Conservation (phyloP, 345 rosid species). For the Erodium maritimum region DNA sequence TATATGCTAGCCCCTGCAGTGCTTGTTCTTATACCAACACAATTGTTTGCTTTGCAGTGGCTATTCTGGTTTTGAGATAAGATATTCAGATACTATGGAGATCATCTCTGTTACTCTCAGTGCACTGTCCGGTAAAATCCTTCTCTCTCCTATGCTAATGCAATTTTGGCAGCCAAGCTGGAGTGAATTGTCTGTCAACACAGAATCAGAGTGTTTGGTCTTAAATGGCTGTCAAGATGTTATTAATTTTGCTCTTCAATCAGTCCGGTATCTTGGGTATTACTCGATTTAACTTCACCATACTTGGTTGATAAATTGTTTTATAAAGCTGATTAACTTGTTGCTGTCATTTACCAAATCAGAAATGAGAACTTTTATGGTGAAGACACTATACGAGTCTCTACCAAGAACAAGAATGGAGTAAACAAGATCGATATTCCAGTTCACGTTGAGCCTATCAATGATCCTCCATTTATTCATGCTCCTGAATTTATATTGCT, state of each 20-base stretch:
- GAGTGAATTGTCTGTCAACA: slow-evolving; percentile 29
- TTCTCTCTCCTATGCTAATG: slow-evolving; percentile 52
- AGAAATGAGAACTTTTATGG: slow-evolving; percentile 78
- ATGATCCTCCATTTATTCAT: slow-evolving; percentile 67
- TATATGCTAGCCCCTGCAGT: no score
- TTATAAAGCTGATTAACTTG: no score
- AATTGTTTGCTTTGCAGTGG: slow-evolving; percentile 32
- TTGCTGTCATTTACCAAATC: slow-evolving; percentile 1
- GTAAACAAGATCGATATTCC: slow-evolving; percentile 48
- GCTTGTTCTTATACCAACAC: background rate
- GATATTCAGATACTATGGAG: slow-evolving; percentile 54
- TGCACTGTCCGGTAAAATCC: slow-evolving; percentile 45
- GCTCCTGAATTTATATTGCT: slow-evolving; percentile 45
- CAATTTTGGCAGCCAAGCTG: slow-evolving; percentile 45
- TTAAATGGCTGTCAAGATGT: slow-evolving; percentile 54
- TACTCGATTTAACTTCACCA: no score
- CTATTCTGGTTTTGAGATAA: slow-evolving; percentile 52
- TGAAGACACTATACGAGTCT: slow-evolving; percentile 46
- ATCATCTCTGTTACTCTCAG: slow-evolving; percentile 53
- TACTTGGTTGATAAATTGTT: no score
- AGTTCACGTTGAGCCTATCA: slow-evolving; percentile 48
- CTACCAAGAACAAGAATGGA: slow-evolving; percentile 66
- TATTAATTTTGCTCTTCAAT: slow-evolving; percentile 57
- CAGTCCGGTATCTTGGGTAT: slow-evolving; percentile 85
- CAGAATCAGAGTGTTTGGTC: slow-evolving; percentile 32